Conservation (phyloP, 495 filamentous ascomycete species). For the Aspergillus incahuasiensis region DNA sequence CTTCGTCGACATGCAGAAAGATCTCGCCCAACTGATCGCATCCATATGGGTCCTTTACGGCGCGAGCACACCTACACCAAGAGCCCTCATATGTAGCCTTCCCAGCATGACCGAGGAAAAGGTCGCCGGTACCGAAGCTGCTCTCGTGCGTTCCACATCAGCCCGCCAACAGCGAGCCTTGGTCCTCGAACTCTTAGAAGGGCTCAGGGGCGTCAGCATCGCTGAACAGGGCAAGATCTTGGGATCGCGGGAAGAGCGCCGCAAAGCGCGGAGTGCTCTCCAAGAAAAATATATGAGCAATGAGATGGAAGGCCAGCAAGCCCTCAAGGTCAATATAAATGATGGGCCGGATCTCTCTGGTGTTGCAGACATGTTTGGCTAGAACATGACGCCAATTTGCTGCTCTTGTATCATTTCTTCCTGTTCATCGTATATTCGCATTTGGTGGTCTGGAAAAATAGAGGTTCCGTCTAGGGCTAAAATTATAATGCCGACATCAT, state of each 20-base stretch:
- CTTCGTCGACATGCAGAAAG: slow-evolving; percentile 94
- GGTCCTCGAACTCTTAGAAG: slow-evolving; percentile 80
- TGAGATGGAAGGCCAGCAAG: slow-evolving; percentile 45
- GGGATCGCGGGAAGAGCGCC: slow-evolving; percentile 45
- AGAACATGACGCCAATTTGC: not conserved
- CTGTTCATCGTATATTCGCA: not conserved
- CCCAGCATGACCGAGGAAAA: slow-evolving; percentile 51
- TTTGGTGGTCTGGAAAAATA: slow-evolving; percentile 10
- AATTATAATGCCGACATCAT: not conserved
- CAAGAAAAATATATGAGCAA: slow-evolving; percentile 54
- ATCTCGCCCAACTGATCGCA: slow-evolving; percentile 83
- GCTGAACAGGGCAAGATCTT: slow-evolving; percentile 84
- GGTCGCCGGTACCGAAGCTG: slow-evolving; percentile 45
- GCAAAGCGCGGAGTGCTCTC: slow-evolving; percentile 47
- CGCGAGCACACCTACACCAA: slow-evolving; percentile 50
- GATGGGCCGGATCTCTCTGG: slow-evolving; percentile 59
- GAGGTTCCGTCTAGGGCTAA: not conserved
- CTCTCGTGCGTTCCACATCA: slow-evolving; percentile 56
- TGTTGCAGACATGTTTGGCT: slow-evolving; percentile 65
- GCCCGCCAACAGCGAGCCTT: slow-evolving; percentile 73
- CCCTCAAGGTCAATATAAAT: slow-evolving; percentile 47
- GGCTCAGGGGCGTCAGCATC: slow-evolving; percentile 82
- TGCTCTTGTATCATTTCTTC: slow-evolving; percentile 9
- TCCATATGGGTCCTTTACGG: slow-evolving; percentile 74
- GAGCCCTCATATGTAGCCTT: slow-evolving; percentile 50